Base-by-base conservation (phyloP, 768 basidiomycete genomes). In the Hysterangium stoloniferum region DNA sequence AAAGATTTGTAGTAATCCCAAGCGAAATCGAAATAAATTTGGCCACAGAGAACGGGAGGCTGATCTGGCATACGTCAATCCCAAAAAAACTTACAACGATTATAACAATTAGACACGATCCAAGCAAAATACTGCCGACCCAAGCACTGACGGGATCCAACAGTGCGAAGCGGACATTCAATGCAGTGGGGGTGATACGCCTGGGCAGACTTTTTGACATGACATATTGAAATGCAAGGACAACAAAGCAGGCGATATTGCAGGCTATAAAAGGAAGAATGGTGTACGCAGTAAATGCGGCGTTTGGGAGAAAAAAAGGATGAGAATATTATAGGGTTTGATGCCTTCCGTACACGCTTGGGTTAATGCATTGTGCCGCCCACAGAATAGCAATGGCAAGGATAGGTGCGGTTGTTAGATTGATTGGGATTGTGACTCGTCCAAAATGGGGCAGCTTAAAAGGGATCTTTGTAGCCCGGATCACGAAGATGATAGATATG, bases 271-370 rank as follows among this genome's bases (percentile, higher is more conserved):
- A 86, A 0, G 92, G 90, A 11, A 94, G 68, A 44, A 88, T 83
- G 13, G 85, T 79, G 66, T 91, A 91, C 0, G 84, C 86, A 0
- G 86, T 87, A 66, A 86, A 93, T 0, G 79, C 78, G 7, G 67
- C 51, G 78, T 76, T 55, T 96, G 72, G 2, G 86, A 89, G 58
- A 91, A 81, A 68, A 98, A 97, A 1, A 98, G 69, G 22, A 90
- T 88, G 64, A 98, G 78, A 56, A 98, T 93, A 62, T 96, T 89
- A 60, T 93, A 88, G 0, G 94, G 94, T 57, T 86, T 79, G 22
- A 97, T 76, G 3, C 84, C 84, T 53, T 83, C 82, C 0, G 74
- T 71, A 5, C 86, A 75, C 78, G 0, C 55, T 25, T 0, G 72
- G 64, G 4, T 71, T 73, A 4, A 80, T 58, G 54, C 78, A 80